Base-by-base conservation (phyloP, 768 basidiomycete species). In the Suillus americanus region DNA sequence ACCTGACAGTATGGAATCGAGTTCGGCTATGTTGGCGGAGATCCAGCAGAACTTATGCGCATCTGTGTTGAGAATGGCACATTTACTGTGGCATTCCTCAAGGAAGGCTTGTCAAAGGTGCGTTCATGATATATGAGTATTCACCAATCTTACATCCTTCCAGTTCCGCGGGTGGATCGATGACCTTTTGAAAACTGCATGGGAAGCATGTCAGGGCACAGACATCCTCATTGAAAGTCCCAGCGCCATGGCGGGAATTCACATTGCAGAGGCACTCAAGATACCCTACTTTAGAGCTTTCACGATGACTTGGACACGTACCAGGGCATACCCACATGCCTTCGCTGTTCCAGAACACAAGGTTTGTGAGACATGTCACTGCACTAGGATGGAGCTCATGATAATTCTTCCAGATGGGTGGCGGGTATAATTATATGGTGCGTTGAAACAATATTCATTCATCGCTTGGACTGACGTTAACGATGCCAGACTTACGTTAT, bases 81-180 rank as follows among this genome's bases (percentile, higher is more conserved):
- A 64, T 99, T 98, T 73, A 97, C 97, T 0, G 90, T 99, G 43
- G 88, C 95, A 0, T 99, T 99, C 78, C 79, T 98, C 75, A 95
- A 90, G 75, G 97, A 99, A 73, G 90, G 89, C 13, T 74, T 99
- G 43, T 81, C 86, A 66, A 97, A 95, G 86, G 95, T 93, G 64
- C 46, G 72, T 64, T n/a, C 33, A 38, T 40, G 33, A 37, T 60
- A 48, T 65, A 61, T 53, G 60, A 30, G 40, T 13, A 20, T 28
- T 63, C 50, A 53, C 38, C 16, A 55, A 51, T 12, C 43, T 45
- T 43, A 35, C 57, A 45, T 67, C 70, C 33, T 65, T 51, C 35
- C 73, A 97, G 92, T 99, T 99, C 80, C 91, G 97, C 61, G 95
- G 95, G 12, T 99, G 97, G 97, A 80, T 99, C 45, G 97, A 99